Evolutionary conservation across 768 basidiomycete genomes (phyloP), one percentile per base, ranked within the genome.

Genomic region (Tulasnella sp.): DNA sequence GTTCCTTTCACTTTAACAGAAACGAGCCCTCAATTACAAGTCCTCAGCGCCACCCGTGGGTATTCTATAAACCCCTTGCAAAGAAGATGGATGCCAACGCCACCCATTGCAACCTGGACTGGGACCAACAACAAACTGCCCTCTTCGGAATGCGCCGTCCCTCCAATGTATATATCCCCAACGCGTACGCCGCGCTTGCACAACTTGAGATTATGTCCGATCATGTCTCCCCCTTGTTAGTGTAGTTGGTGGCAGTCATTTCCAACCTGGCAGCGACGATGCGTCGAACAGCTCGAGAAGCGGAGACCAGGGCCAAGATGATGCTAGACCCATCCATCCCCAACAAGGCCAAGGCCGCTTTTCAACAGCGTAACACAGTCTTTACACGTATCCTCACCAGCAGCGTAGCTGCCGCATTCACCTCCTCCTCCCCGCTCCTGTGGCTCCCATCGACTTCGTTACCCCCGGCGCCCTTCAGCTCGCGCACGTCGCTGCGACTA

Each of bases 201-300:
- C n/a, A n/a, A n/a, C n/a, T n/a, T n/a, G n/a, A n/a, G n/a, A n/a
- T n/a, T n/a, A n/a, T n/a, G n/a, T n/a, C n/a, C n/a, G n/a, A n/a
- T n/a, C n/a, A n/a, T n/a, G n/a, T n/a, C n/a, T n/a, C n/a, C n/a
- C n/a, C n/a, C n/a, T 18, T 74, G 3, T 74, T 34, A 8, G 27
- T 36, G n/a, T 58, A 81, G 80, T 52, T 81, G 42, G 74, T 80
- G 24, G 71, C n/a, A 10, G 78, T 74, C 36, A 77, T 81, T 68
- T 73, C 36, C 27, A 44, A 81, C 36, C 38, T 79, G 31, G 73
- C 80, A 71, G 27, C 76, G 14, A 52, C 76, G 27, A 74, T 81
- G 79, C 80, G 76, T 40, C 62, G 74, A 39, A 71, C 76, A 9
- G 81, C 81, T 24, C n/a, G 71, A 16, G 71, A 81, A 48, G 79